These are phyloP conservation scores for Mycena kentingensis DNA, from an alignment of 768 basidiomycete species.

Conservation along the genomic window DNA sequence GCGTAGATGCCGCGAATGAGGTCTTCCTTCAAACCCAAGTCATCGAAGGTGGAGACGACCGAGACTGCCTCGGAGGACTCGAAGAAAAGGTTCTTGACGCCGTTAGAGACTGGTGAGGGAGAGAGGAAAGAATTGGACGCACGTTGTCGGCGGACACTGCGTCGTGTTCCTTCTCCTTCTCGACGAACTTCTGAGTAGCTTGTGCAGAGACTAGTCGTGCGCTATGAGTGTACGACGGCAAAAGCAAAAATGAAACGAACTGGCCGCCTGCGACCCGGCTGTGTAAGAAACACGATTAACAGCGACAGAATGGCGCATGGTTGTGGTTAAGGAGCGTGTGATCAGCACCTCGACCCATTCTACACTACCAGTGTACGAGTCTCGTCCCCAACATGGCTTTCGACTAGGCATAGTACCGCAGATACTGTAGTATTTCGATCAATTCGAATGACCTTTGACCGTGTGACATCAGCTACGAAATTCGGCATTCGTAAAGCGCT, in stretches of 20 bases:
- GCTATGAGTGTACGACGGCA: too few relatives aligned
- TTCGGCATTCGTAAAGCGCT: too few relatives aligned
- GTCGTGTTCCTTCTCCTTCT: slow-evolving; percentile 83
- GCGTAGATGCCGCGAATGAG: slow-evolving; percentile 96
- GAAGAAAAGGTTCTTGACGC: slow-evolving; percentile 81
- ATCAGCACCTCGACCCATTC: slow-evolving; percentile 6
- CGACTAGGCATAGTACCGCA: slow-evolving; percentile 61
- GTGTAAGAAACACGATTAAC: slow-evolving; percentile 54
- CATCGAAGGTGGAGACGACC: slow-evolving; percentile 87
- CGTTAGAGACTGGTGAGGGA: slow-evolving; percentile 10
- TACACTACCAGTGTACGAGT: slow-evolving; percentile 57
- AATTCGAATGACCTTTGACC: too few relatives aligned
- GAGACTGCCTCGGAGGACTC: slow-evolving; percentile 93
- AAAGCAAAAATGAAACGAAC: too few relatives aligned
- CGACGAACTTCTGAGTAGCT: slow-evolving; percentile 56
- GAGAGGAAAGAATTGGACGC: slow-evolving; percentile 27
- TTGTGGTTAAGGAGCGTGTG: slow-evolving; percentile 31
- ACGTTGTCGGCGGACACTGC: slow-evolving; percentile 87
- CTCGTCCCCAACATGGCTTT: slow-evolving; percentile 76
- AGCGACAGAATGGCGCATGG: slow-evolving; percentile 55
- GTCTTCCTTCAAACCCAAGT: slow-evolving; percentile 91
- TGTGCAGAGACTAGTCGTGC: too few relatives aligned
- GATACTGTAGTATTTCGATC: too few relatives aligned
- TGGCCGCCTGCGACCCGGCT: slow-evolving; percentile 36
- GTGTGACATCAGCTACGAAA: too few relatives aligned